phyloP scores from a whole-genome alignment of 768 basidiomycete genomes.

The Leccinum variicolor region DNA sequence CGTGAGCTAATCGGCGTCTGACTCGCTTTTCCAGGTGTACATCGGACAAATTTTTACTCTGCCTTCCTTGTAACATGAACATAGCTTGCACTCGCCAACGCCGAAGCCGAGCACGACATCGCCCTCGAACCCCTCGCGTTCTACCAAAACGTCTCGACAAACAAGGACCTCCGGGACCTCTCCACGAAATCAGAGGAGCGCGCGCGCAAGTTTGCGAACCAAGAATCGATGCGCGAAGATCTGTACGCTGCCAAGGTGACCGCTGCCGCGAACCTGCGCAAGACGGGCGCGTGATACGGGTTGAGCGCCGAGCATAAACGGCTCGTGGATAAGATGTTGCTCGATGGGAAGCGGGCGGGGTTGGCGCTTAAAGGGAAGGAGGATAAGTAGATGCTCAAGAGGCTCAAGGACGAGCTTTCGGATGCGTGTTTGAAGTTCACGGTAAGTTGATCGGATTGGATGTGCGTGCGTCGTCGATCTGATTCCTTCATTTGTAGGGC shows the following conservation, averaged over 20 bases:
- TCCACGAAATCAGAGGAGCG: conserved; percentile 67
- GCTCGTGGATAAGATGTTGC: no score
- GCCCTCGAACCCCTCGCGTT: no score
- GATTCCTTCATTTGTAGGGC: conserved; percentile 40
- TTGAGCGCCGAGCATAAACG: conserved; percentile 50
- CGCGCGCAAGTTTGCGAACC: conserved; percentile 66
- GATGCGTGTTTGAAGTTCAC: conserved; percentile 56
- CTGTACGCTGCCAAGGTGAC: conserved; percentile 41
- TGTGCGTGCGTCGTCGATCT: conserved; percentile 20
- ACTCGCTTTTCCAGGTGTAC: no score
- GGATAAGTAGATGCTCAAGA: conserved; percentile 66
- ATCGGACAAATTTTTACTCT: no score
- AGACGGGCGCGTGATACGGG: conserved; percentile 55
- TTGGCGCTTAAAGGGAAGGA: conserved; percentile 48
- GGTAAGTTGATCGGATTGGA: no score
- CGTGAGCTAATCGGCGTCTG: no score
- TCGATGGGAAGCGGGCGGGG: conserved; percentile 20
- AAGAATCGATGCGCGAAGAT: conserved; percentile 76
- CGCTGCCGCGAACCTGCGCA: conserved; percentile 66
- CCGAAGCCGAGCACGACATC: no score
- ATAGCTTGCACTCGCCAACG: no score
- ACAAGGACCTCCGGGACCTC: no score
- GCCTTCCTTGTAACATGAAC: no score
- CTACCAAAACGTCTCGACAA: no score
- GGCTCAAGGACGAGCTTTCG: conserved; percentile 71